Evolutionary conservation across 768 basidiomycete genomes (phyloP).

Genomic region (Dendrothele bispora): DNA sequence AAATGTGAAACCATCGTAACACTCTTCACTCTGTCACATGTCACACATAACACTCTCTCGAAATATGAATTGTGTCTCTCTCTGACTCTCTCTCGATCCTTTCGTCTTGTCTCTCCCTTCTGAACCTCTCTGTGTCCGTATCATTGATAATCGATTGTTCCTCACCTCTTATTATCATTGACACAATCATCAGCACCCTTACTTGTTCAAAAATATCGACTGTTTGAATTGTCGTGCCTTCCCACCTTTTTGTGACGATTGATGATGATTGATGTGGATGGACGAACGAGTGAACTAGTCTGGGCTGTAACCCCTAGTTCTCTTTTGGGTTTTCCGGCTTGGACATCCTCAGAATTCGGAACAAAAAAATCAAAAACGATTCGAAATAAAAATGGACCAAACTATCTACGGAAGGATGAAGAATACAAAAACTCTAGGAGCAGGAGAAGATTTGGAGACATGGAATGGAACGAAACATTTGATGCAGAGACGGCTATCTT

Average conservation of each 20-base stretch:
- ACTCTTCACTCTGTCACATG: too few relatives aligned
- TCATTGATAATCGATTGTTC: too few relatives aligned
- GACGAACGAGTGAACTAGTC: neutral
- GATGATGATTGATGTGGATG: neutral
- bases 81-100: neutral
- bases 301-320: too few relatives aligned
- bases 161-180: neutral
- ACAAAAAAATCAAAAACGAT: too few relatives aligned
- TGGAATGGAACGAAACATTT: neutral
- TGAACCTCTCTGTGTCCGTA: too few relatives aligned
- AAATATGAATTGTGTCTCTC: conserved; percentile 1
- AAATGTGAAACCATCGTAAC: too few relatives aligned
- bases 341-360: too few relatives aligned
- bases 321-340: too few relatives aligned
- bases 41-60: too few relatives aligned
- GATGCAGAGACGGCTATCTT: conserved; percentile 2
- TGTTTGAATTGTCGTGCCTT: neutral
- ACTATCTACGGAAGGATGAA: neutral
- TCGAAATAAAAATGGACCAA: too few relatives aligned
- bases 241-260: neutral
- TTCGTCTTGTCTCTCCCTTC: neutral
- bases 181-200: conserved; percentile 6
- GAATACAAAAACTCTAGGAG: neutral
- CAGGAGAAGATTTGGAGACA: conserved; percentile 4
- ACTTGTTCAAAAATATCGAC: neutral